Evolutionary conservation across 192 early-diverging fungal species (phyloP).

Genomic region (Backusella tarrabulga): DNA sequence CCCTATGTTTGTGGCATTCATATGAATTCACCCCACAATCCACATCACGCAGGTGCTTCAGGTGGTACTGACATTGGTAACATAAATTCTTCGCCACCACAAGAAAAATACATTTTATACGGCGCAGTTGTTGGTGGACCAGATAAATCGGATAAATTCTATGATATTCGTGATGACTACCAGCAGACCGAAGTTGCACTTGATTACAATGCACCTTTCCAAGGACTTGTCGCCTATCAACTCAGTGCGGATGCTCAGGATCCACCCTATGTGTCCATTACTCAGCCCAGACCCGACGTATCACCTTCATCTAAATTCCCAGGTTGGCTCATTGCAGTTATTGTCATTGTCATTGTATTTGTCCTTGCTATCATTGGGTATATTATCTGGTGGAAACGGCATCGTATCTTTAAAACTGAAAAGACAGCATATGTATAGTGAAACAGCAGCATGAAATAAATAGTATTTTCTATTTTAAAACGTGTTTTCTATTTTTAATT

Average conservation of each 20-base stretch:
- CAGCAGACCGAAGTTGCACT: slow-evolving; percentile 51
- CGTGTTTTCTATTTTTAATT: slow-evolving; percentile 4
- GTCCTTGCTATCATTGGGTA: slow-evolving; percentile 16
- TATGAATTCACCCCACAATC: slow-evolving; percentile 54
- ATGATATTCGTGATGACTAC: slow-evolving; percentile 48
- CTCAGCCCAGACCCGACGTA: slow-evolving; percentile 43
- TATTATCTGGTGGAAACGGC: slow-evolving; percentile 19
- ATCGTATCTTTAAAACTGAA: not conserved
- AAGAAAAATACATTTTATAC: slow-evolving; percentile 43
- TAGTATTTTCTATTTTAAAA: not conserved
- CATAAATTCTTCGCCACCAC: slow-evolving; percentile 35
- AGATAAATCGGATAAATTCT: slow-evolving; percentile 47
- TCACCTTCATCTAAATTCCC: slow-evolving; percentile 30
- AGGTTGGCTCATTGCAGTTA: slow-evolving; percentile 50
- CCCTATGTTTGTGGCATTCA: slow-evolving; percentile 60
- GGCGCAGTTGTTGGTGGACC: slow-evolving; percentile 63
- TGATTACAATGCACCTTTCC: slow-evolving; percentile 57
- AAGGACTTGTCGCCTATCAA: slow-evolving; percentile 51
- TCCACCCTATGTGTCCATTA: slow-evolving; percentile 50
- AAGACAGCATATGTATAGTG: not conserved
- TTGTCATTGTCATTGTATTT: slow-evolving; percentile 46
- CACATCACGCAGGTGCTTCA: slow-evolving; percentile 57
- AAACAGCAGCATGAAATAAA: not conserved
- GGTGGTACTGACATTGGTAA: slow-evolving; percentile 47
- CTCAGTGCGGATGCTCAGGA: slow-evolving; percentile 37